Conservation (phyloP, 176 grass and related monocot species). For the Dactylis glomerata region DNA sequence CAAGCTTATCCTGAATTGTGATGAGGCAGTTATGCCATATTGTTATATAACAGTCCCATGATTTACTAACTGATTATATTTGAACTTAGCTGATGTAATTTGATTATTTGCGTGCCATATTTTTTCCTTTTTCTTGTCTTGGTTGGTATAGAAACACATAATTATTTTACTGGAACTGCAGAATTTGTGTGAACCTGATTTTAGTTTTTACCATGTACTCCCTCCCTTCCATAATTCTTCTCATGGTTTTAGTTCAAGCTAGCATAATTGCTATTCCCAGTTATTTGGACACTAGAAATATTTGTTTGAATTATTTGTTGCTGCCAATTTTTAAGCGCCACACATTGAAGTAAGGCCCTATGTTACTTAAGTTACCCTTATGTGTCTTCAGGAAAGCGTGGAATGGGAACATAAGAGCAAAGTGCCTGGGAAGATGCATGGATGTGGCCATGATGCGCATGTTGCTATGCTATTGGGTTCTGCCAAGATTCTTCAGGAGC, state of each 20-base stretch:
- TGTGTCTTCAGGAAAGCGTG: conserved; percentile 64
- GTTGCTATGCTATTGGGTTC: conserved; percentile 85
- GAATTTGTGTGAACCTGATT: neutral
- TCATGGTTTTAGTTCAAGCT: too few species aligned
- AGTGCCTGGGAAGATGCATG: conserved; percentile 97
- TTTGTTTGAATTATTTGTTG: neutral
- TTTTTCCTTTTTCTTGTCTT: neutral
- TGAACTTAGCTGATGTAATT: neutral
- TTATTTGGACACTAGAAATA: neutral
- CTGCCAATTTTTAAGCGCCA: neutral
- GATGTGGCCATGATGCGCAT: conserved; percentile 92
- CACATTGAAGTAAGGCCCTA: conserved; percentile 13
- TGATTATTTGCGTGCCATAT: neutral
- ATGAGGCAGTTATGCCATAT: neutral
- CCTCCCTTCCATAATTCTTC: too few species aligned
- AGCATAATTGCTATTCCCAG: neutral
- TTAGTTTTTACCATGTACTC: neutral
- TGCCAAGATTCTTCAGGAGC: conserved; percentile 95
- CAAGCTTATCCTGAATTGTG: neutral
- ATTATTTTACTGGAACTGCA: neutral
- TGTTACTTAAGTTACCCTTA: conserved; percentile 23
- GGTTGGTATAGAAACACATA: neutral
- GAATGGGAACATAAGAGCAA: conserved; percentile 99
- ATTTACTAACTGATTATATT: neutral
- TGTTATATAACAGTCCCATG: neutral